Evolutionary conservation across 306 rosid species (phyloP).

Genomic region (Carpinus viminea): DNA sequence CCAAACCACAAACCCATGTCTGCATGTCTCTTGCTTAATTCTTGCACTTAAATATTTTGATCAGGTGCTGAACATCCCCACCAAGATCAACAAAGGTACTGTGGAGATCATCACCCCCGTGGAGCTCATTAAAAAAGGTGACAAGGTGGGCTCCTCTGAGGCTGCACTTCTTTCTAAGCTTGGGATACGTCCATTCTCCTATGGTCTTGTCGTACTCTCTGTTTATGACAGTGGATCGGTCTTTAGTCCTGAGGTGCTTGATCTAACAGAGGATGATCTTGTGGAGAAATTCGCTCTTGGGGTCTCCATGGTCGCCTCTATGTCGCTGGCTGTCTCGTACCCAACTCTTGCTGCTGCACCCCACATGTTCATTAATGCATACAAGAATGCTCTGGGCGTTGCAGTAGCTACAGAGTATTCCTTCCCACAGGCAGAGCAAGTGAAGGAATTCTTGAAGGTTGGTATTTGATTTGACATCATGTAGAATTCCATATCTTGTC

Average conservation of each 20-base stretch:
- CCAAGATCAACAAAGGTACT: conserved; percentile 65
- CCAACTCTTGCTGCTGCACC: conserved; percentile 67
- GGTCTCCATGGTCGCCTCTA: conserved; percentile 52
- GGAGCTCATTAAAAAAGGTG: conserved; percentile 63
- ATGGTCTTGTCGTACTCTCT: conserved; percentile 47
- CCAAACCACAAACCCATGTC: not conserved
- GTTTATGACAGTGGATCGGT: conserved; percentile 58
- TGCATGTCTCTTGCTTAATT: not conserved
- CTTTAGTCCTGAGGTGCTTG: conserved; percentile 61
- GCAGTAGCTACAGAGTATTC: conserved; percentile 50
- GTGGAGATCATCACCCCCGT: conserved; percentile 65
- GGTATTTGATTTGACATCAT: not conserved
- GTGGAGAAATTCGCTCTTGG: conserved; percentile 49
- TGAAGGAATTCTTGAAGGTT: conserved; percentile 55
- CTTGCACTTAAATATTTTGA: not conserved
- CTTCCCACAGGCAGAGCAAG: conserved; percentile 52
- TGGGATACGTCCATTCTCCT: conserved; percentile 60
- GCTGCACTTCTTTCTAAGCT: conserved; percentile 66
- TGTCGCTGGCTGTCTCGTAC: conserved; percentile 52
- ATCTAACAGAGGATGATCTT: conserved; percentile 59
- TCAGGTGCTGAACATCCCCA: conserved; percentile 58
- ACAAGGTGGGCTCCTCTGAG: conserved; percentile 59
- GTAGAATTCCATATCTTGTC: not conserved
- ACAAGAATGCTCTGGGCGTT: conserved; percentile 51
- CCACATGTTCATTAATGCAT: conserved; percentile 48